phyloP scores from a whole-genome alignment of 2,329 filamentous ascomycete species.

The Penicillium paneum region DNA sequence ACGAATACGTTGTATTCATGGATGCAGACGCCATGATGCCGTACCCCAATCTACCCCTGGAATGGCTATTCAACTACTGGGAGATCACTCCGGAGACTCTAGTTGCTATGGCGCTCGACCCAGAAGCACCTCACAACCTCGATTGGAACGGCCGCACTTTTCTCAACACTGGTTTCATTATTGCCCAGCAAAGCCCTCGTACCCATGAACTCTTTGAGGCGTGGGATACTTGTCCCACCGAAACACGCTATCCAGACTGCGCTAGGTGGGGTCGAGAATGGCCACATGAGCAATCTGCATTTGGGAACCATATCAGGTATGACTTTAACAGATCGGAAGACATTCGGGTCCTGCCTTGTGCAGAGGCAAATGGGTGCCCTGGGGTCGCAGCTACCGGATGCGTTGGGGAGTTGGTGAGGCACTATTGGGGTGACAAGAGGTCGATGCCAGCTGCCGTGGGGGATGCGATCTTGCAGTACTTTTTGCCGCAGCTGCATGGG shows the following conservation, averaged over 20 bases:
- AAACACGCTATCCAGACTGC: conserved; percentile 12
- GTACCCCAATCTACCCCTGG: conserved; percentile 45
- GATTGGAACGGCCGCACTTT: conserved; percentile 36
- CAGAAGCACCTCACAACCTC: conserved; percentile 38
- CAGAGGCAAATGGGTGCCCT: conserved; percentile 19
- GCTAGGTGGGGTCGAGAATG: conserved; percentile 11
- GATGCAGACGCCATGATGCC: conserved; percentile 47
- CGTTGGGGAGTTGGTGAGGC: conserved; percentile 14
- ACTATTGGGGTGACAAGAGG: conserved; percentile 18
- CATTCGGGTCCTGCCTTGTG: conserved; percentile 13
- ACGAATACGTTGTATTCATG: conserved; percentile 46
- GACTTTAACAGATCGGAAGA: conserved; percentile 16
- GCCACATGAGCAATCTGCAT: conserved; percentile 20
- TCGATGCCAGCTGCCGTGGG: conserved; percentile 6
- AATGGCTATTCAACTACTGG: conserved; percentile 52
- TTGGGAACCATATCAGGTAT: conserved; percentile 17
- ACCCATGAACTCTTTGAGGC: conserved; percentile 16
- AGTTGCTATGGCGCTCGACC: conserved; percentile 48
- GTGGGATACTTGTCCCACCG: conserved; percentile 15
- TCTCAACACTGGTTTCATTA: conserved; percentile 47
- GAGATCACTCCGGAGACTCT: conserved; percentile 41
- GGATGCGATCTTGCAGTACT: conserved; percentile 12
- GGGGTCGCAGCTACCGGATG: conserved; percentile 12
- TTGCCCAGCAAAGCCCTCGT: conserved; percentile 35
- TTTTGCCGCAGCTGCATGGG: conserved; percentile 14